phyloP scores from a whole-genome alignment of 2,329 filamentous ascomycete species.

The Fusarium buharicum region DNA sequence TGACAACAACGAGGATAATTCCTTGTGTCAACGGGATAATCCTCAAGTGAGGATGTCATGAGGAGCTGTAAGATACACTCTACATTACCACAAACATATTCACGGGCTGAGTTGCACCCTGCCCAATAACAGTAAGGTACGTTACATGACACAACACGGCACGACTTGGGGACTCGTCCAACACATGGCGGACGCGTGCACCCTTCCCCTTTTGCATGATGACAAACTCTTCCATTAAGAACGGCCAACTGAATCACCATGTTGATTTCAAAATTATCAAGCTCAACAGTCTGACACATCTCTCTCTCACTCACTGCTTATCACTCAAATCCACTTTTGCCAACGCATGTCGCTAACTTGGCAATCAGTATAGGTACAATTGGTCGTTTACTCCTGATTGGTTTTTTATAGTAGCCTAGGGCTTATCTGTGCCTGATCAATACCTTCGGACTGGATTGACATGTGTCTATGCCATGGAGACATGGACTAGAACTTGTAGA shows the following conservation, averaged over 20 bases:
- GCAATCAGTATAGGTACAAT: constrained; percentile 28
- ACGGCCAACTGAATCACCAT: constrained; percentile 72
- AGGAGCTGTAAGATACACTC: neutral
- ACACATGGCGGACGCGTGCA: constrained; percentile 13
- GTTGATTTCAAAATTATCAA: constrained; percentile 69
- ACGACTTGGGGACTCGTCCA: constrained; percentile 28
- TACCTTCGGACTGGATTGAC: too few relatives aligned
- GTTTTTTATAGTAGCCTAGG: constrained; percentile 3
- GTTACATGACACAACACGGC: constrained; percentile 24
- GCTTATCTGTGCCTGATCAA: too few relatives aligned
- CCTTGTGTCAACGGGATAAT: neutral
- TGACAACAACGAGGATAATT: constrained; percentile 3
- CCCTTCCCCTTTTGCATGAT: constrained; percentile 56
- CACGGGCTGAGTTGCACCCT: neutral
- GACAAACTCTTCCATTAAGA: constrained; percentile 69
- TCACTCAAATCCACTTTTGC: neutral
- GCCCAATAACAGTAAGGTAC: constrained; percentile 35
- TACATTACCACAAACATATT: neutral
- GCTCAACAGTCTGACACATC: constrained; percentile 70
- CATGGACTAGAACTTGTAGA: too few relatives aligned
- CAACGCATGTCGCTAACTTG: constrained; percentile 41
- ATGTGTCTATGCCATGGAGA: too few relatives aligned
- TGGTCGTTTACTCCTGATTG: constrained; percentile 11
- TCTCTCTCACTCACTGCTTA: constrained; percentile 13
- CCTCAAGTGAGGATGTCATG: constrained; percentile 18